A percentile compares a stretch with the other conserved stretches of the same genome.
Conservation (phyloP, 2,329 filamentous ascomycete species). For the Fusarium setosum region DNA sequence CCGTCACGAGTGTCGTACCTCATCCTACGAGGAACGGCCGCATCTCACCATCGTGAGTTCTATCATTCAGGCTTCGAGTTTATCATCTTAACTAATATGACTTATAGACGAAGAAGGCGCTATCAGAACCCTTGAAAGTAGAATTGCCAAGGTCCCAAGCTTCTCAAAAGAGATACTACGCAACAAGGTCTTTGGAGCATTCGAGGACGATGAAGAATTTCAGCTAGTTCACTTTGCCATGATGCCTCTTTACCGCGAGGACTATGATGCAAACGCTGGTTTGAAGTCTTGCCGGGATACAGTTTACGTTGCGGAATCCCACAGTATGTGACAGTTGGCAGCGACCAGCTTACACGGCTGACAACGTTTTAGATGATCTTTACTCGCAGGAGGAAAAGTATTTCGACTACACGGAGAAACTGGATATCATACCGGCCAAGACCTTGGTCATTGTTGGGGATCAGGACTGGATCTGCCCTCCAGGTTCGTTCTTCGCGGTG, state of each 20-base stretch:
- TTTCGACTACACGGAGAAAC: constrained; percentile 24
- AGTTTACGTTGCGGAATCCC: constrained; percentile 31
- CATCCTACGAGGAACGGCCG: constrained; percentile 29
- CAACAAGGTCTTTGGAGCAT: constrained; percentile 32
- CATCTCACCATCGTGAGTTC: constrained; percentile 31
- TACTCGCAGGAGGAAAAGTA: constrained; percentile 30
- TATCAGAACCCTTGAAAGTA: constrained; percentile 17
- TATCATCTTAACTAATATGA: neutral
- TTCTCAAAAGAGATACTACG: constrained; percentile 28
- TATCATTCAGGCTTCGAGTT: neutral
- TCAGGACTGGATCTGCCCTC: constrained; percentile 33
- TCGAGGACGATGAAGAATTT: constrained; percentile 23
- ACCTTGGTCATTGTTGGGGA: constrained; percentile 31
- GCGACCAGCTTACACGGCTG: neutral
- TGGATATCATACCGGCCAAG: constrained; percentile 11
- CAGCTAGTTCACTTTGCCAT: constrained; percentile 32
- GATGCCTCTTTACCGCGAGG: constrained; percentile 30
- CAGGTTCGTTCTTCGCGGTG: neutral
- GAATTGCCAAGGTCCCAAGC: constrained; percentile 20
- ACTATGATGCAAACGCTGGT: constrained; percentile 23
- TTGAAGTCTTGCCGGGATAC: constrained; percentile 14
- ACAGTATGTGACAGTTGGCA: constrained; percentile 17
- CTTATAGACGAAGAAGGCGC: constrained; percentile 32
- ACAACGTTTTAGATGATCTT: constrained; percentile 12
- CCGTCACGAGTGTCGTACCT: constrained; percentile 14